Conservation (phyloP, 768 basidiomycete genomes). For the Lactarius vividus region DNA sequence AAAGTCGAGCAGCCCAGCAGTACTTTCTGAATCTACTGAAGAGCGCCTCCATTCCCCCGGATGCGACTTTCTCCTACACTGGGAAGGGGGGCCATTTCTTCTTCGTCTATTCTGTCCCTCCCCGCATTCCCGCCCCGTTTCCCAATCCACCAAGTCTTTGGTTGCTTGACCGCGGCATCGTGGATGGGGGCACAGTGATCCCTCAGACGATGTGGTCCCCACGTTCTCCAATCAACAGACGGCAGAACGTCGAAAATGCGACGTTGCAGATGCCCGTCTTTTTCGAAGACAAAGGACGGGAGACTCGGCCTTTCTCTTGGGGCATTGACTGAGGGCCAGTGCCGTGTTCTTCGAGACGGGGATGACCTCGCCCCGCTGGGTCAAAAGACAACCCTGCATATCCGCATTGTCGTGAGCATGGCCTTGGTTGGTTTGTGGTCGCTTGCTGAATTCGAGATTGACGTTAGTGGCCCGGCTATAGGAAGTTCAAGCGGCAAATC, state of each 20-base stretch:
- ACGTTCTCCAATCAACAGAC: too few species aligned
- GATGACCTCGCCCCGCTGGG: not conserved
- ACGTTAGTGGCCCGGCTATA: conserved; percentile 1
- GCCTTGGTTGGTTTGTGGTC: not conserved
- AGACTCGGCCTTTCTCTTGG: not conserved
- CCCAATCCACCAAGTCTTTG: not conserved
- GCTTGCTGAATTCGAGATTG: not conserved
- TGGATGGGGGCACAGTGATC: not conserved
- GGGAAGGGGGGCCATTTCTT: not conserved
- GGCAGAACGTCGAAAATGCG: not conserved
- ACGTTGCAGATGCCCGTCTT: not conserved
- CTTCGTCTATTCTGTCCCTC: not conserved
- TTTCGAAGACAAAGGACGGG: not conserved
- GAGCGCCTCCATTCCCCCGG: not conserved
- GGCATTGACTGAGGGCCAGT: not conserved
- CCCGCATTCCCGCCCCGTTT: not conserved
- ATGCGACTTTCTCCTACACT: not conserved
- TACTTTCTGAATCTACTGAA: not conserved
- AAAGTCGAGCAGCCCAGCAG: not conserved
- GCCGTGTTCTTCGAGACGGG: not conserved
- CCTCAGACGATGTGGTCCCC: not conserved
- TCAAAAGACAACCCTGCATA: not conserved
- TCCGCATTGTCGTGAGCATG: not conserved
- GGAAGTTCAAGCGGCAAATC: not conserved
- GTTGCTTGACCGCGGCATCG: not conserved